Evolutionary conservation across 2,329 filamentous ascomycete genomes (phyloP).

Genomic region (Venturia effusa): DNA sequence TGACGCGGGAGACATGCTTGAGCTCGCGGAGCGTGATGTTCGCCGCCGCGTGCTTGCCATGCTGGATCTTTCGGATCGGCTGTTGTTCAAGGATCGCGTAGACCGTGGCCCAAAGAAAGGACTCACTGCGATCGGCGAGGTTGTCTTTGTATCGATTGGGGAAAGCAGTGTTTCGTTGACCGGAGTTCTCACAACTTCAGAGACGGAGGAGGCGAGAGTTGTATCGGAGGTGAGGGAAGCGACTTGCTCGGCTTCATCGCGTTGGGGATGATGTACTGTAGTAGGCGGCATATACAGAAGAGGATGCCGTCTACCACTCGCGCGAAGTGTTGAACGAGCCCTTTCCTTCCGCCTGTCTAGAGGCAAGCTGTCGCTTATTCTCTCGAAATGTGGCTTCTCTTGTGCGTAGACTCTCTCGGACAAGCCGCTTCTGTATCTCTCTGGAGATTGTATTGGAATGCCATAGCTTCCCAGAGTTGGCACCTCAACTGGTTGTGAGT

Average conservation of each 20-base stretch:
- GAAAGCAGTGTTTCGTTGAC: conserved; percentile 14
- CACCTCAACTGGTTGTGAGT: background rate
- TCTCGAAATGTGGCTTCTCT: background rate
- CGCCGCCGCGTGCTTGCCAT: conserved; percentile 10
- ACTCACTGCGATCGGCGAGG: conserved; percentile 10
- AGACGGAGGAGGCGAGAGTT: conserved; percentile 27
- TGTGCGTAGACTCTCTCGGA: conserved; percentile 8
- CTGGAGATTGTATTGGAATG: background rate
- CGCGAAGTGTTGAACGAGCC: conserved; percentile 1
- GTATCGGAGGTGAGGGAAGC: conserved; percentile 31
- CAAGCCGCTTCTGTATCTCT: background rate
- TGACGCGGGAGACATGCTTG: conserved; percentile 40
- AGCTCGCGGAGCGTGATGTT: conserved; percentile 5
- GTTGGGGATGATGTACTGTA: background rate
- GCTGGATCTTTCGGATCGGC: conserved; percentile 22
- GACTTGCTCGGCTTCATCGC: conserved; percentile 16
- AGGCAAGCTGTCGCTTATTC: background rate
- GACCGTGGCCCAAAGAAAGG: conserved; percentile 12
- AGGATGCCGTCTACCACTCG: background rate
- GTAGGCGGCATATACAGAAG: background rate
- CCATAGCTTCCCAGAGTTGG: conserved; percentile 20
- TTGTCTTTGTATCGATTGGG: background rate
- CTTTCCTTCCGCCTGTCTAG: background rate
- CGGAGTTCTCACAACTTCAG: conserved; percentile 28
- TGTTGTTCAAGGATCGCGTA: conserved; percentile 1